Conservation (phyloP, 2,329 filamentous ascomycete species). For the Pseudonectria buxi region DNA sequence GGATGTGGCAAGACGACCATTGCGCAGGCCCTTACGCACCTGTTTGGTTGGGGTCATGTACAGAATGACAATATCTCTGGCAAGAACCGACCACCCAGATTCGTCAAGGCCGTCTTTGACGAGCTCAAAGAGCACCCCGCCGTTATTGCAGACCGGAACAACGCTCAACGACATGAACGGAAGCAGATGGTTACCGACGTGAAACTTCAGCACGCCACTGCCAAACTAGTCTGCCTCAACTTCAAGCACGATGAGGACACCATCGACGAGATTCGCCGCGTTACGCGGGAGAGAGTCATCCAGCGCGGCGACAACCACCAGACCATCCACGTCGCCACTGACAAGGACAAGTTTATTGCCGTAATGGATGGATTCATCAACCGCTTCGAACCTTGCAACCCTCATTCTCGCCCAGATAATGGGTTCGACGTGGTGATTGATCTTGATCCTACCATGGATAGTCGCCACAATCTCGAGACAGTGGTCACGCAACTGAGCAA, state of each 20-base stretch:
- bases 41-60: slow-evolving; percentile 88
- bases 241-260: slow-evolving; percentile 78
- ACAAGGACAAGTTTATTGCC: slow-evolving; percentile 64
- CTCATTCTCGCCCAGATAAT: slow-evolving; percentile 62
- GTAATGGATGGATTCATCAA: slow-evolving; percentile 95
- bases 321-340: slow-evolving; percentile 82
- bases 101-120: slow-evolving; percentile 64
- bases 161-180: slow-evolving; percentile 81
- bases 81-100: slow-evolving; percentile 68
- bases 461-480: slow-evolving; percentile 77
- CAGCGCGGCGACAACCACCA: slow-evolving; percentile 93
- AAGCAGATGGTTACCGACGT: slow-evolving; percentile 82
- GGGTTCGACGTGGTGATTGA: slow-evolving; percentile 81
- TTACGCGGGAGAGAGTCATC: slow-evolving; percentile 74
- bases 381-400: slow-evolving; percentile 74
- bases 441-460: slow-evolving; percentile 70
- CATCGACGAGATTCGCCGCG: slow-evolving; percentile 63
- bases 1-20: slow-evolving; percentile 97
- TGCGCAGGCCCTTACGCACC: slow-evolving; percentile 68
- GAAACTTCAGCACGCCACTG: slow-evolving; percentile 51
- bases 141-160: slow-evolving; percentile 90
- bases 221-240: slow-evolving; percentile 76
- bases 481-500: slow-evolving; percentile 64
- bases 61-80: slow-evolving; percentile 95
- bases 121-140: slow-evolving; percentile 59